Base-by-base conservation (phyloP, 2,329 filamentous ascomycete species). In the Berkeleyomyces basicola region DNA sequence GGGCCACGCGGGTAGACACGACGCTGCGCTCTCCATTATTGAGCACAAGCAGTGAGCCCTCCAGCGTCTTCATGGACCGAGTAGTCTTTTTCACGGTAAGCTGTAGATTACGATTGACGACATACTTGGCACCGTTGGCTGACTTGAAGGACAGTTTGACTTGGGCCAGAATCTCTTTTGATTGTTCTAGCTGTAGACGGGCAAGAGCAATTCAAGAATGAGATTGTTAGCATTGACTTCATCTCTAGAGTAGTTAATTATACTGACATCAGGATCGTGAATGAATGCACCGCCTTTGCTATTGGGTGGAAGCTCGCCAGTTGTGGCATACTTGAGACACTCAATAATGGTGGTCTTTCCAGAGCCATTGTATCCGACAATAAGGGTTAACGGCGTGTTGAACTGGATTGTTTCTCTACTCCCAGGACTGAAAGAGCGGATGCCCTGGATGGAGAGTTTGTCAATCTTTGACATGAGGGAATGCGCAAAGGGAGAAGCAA, bases 321-420 rank as follows among this genome's bases (percentile, higher is more conserved):
- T 96, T 16, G 95, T 96, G 61, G 89, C 91, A 83, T 96, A 99
- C 72, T 96, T 96, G 70, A 99, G 86, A 72, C 90, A 95, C 74
- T 99, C 93, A 74, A 99, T 99, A 71, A 99, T 96, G 64, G 93
- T 97, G 7, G 93, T 99, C 77, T 99, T 99, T 66, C 93, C 93
- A 0, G 92, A 97, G 62, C 93, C 93, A 76, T 99, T 99, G 74
- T 90, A 89, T 64, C 93, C 93, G 64, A 99, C 95, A 68, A 99
- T 99, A 66, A 99, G 81, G 10, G 93, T 99, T 63, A 99, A 80
- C 36, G 93, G 95, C 0, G 88, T 87, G 67, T 90, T 85, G 72
- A 99, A 97, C 68, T 87, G 81, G 66, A 97, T 95, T 44, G 82
- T 86, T 74, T 96, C 88, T 67, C 81, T 81, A 65, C 80, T 78